Conservation (phyloP, 495 filamentous ascomycete species). For the Daldinia childiae region DNA sequence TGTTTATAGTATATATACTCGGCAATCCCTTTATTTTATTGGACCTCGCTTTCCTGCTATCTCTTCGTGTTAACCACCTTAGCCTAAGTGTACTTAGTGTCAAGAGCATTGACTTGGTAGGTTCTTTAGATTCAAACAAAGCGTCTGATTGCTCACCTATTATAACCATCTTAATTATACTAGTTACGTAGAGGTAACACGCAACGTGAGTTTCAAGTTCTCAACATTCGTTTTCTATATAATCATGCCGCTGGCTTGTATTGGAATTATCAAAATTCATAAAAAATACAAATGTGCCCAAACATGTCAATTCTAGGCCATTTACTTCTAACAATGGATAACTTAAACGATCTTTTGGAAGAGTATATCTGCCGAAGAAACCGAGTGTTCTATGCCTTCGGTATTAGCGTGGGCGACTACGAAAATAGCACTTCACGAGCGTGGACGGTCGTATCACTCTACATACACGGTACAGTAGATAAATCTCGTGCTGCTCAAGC, state of each 20-base stretch:
- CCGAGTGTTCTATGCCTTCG: neutral
- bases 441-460: conserved; percentile 20
- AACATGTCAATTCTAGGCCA: neutral
- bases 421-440: neutral
- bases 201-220: neutral
- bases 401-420: neutral
- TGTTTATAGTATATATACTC: neutral
- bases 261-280: no score
- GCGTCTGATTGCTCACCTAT: neutral
- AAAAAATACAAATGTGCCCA: neutral
- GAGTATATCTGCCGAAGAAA: neutral
- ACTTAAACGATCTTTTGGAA: neutral
- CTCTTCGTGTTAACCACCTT: neutral
- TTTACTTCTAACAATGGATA: neutral
- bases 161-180: neutral
- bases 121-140: neutral
- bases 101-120: neutral
- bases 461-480: neutral
- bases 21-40: neutral
- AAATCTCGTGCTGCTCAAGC: neutral
- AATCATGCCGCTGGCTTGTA: neutral
- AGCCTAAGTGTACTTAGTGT: neutral
- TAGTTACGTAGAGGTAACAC: neutral
- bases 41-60: neutral
- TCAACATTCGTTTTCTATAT: neutral